Percentiles rank a stretch among this genome's conserved stretches.
These are phyloP conservation scores for Globisporangium carolinianum DNA, from an alignment of 352 stramenopile genomes.

Conservation along the genomic window DNA sequence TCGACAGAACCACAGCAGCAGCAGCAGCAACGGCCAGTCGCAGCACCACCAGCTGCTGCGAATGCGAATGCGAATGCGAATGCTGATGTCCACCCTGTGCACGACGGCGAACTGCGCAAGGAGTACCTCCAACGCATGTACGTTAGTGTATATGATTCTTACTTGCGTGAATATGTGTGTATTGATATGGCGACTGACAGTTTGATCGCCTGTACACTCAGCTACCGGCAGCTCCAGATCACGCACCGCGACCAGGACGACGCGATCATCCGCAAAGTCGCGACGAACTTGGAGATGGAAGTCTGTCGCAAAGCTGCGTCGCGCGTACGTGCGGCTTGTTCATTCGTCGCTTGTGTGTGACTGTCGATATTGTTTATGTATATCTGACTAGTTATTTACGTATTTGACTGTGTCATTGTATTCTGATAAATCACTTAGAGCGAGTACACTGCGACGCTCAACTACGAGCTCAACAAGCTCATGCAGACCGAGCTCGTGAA, in stretches of 20 bases:
- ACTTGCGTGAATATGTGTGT: slow-evolving; percentile 5
- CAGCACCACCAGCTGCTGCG: background rate
- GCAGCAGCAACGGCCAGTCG: background rate
- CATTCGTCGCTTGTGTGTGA: background rate
- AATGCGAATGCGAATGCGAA: background rate
- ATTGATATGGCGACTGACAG: background rate
- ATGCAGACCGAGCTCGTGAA: slow-evolving; percentile 37
- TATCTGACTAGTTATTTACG: background rate
- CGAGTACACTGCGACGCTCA: slow-evolving; percentile 46
- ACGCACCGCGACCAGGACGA: slow-evolving; percentile 55
- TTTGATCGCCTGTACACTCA: too few species aligned
- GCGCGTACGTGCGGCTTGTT: slow-evolving; percentile 27
- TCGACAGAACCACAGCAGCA: background rate
- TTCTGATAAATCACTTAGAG: slow-evolving; percentile 18
- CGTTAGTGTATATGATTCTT: slow-evolving; percentile 7
- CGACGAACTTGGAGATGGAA: slow-evolving; percentile 65
- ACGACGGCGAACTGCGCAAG: slow-evolving; percentile 35
- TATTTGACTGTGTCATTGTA: background rate
- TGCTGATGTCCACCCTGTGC: slow-evolving; percentile 16
- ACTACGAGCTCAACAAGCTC: slow-evolving; percentile 56
- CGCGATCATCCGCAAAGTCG: slow-evolving; percentile 36
- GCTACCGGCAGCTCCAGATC: slow-evolving; percentile 56
- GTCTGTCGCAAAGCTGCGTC: slow-evolving; percentile 36
- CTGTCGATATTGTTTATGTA: background rate
- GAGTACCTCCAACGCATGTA: slow-evolving; percentile 41